Percentiles rank a stretch among this genome's conserved stretches.
Conservation (phyloP, 495 filamentous ascomycete species). For the Amphirosellinia nigrospora region DNA sequence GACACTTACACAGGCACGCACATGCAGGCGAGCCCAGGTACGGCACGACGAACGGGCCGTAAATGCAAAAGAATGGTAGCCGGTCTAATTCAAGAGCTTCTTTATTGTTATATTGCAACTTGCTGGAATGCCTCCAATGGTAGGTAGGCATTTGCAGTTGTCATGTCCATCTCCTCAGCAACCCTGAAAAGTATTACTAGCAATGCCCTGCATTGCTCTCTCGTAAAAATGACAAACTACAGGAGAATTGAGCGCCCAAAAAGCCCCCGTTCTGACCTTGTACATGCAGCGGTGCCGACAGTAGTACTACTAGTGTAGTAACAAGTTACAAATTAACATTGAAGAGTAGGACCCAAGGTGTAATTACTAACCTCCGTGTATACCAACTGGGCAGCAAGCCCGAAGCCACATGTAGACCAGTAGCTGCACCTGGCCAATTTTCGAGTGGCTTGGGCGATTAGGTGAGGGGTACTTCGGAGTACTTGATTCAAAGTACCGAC, state of each 20-base stretch:
- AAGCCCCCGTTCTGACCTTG: not conserved
- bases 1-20: not conserved
- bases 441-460: constrained; percentile 7
- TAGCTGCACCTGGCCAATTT: not conserved
- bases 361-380: not conserved
- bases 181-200: not conserved
- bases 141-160: not conserved
- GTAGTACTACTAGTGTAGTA: not conserved
- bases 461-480: constrained; percentile 19
- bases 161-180: not conserved
- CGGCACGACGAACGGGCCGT: not conserved
- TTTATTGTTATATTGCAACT: not conserved
- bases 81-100: not conserved
- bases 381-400: constrained; percentile 4
- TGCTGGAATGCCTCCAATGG: not conserved
- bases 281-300: not conserved
- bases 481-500: constrained; percentile 19
- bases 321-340: not conserved
- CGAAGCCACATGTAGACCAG: not conserved
- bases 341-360: not conserved
- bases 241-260: not conserved
- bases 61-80: not conserved
- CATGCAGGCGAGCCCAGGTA: constrained; percentile 9
- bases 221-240: constrained; percentile 22
- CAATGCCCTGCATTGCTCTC: constrained; percentile 11